These are phyloP conservation scores for Hyaloscypha variabilis DNA, from an alignment of 495 filamentous ascomycete genomes.

Conservation along the genomic window DNA sequence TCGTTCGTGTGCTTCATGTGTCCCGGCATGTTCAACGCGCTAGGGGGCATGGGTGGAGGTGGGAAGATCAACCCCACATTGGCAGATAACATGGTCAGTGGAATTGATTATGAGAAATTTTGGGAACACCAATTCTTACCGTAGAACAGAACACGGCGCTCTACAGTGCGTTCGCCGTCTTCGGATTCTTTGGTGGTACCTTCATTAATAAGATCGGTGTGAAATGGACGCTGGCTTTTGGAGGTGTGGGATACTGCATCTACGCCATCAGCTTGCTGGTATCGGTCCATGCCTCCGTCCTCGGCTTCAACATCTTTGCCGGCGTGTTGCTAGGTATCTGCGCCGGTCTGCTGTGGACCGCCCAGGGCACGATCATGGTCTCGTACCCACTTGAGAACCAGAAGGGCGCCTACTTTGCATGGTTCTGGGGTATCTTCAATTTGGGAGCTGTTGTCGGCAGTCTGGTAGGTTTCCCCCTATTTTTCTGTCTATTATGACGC, in stretches of 20 bases:
- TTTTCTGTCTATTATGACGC: constrained; percentile 9
- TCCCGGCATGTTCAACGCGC: constrained; percentile 82
- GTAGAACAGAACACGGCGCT: constrained; percentile 66
- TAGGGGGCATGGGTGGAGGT: constrained; percentile 74
- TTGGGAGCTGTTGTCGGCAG: constrained; percentile 85
- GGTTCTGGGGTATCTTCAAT: constrained; percentile 96
- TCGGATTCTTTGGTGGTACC: constrained; percentile 85
- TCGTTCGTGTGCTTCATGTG: constrained; percentile 86
- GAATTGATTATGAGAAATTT: too few relatives aligned
- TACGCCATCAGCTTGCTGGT: constrained; percentile 78
- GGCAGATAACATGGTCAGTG: constrained; percentile 59
- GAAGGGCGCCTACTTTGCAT: constrained; percentile 85
- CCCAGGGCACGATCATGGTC: constrained; percentile 94
- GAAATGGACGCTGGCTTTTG: constrained; percentile 70
- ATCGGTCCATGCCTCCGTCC: constrained; percentile 83
- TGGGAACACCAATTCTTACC: too few relatives aligned
- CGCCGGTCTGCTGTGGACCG: constrained; percentile 86
- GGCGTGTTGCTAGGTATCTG: constrained; percentile 73
- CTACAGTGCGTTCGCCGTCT: constrained; percentile 82
- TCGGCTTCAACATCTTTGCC: constrained; percentile 76
- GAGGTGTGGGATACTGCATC: constrained; percentile 84
- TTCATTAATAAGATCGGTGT: constrained; percentile 78
- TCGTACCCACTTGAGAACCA: constrained; percentile 77
- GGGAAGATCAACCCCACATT: constrained; percentile 66
- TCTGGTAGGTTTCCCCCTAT: constrained; percentile 11